Evolutionary conservation across 768 basidiomycete species (phyloP), one percentile per base, ranked within the genome.

Genomic region (Neoboletus subvelutipes): DNA sequence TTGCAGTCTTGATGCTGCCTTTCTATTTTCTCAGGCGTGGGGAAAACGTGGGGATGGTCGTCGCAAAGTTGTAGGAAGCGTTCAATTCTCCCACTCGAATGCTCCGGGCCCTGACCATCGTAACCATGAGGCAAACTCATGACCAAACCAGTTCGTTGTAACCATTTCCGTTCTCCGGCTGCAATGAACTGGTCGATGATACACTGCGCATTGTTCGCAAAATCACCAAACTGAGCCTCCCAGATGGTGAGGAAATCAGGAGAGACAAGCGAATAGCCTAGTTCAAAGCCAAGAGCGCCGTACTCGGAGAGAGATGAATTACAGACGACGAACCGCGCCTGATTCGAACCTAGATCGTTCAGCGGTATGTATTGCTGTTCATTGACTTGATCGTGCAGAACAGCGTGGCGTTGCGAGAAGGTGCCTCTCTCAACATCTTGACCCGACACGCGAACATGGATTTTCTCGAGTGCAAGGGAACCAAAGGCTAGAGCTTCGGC

Each of bases 111-210:
- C 70, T 99, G 96, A 18, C 96, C 96, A 73, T 99, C 96, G 75
- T 94, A 99, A 34, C 96, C 97, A 70, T 98, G 97, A 9, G 94
- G 94, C 52, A 97, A 75, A 66, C 74, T 90, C 77, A 98, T 80
- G 37, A 95, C 92, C 59, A 98, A 71, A 26, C 96, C 96, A 37
- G 85, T 89, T 56, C 96, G 85, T 74, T 98, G 96, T 43, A 98
- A 70, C 96, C 96, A 99, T 73, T 99, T 99, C 61, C 94, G 81
- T 76, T 99, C 96, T 40, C 97, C 96, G 26, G 96, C 88, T 22
- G 94, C 93, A 61, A 99, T 92, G 78, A 98, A 99, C 74, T 99
- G 97, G 70, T 99, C 96, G 65, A 99, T 97, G 73, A 98, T 96
- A 71, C 88, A 89, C 73, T 98, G 96, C 3, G 95, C 96, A 64